Conservation (phyloP, 805 yeast genomes). For the Starmera caribaea region DNA sequence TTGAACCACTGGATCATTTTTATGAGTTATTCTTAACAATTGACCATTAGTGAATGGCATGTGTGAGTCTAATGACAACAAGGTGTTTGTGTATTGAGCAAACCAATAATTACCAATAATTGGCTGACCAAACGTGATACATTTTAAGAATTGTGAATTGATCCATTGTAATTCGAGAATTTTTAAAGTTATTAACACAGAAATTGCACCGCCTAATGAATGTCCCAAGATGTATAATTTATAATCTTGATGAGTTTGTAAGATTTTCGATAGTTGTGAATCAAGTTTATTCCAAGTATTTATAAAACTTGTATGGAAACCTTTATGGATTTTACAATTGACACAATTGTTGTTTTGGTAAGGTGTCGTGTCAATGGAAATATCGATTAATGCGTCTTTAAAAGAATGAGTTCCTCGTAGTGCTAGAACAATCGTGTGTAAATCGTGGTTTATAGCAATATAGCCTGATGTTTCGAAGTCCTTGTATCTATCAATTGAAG, state of each 20-base stretch:
- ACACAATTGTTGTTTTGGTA: slow-evolving; percentile 3
- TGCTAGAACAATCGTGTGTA: slow-evolving; percentile 5
- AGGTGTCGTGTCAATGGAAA: slow-evolving; percentile 15
- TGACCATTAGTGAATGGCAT: slow-evolving; percentile 1
- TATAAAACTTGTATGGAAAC: slow-evolving; percentile 10
- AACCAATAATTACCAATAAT: slow-evolving; percentile 15
- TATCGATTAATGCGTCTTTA: slow-evolving; percentile 16
- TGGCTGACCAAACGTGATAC: slow-evolving; percentile 20
- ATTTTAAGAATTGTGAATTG: neutral
- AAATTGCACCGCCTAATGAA: slow-evolving; percentile 19
- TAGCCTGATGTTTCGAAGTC: slow-evolving; percentile 16
- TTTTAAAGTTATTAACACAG: slow-evolving; percentile 8
- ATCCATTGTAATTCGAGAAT: neutral
- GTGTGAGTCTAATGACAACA: slow-evolving; percentile 2
- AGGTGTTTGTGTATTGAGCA: slow-evolving; percentile 5
- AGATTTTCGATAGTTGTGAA: neutral
- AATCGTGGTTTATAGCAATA: slow-evolving; percentile 11
- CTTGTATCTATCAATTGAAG: slow-evolving; percentile 1
- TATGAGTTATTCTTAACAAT: slow-evolving; percentile 15
- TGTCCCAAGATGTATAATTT: slow-evolving; percentile 15
- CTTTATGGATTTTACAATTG: slow-evolving; percentile 15
- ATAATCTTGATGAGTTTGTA: slow-evolving; percentile 1
- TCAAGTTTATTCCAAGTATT: slow-evolving; percentile 7
- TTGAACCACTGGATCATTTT: slow-evolving; percentile 18
- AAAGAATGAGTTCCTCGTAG: slow-evolving; percentile 19